Conservation (phyloP, 176 grass and related monocot genomes). For the Bonia amplexicaulis region DNA sequence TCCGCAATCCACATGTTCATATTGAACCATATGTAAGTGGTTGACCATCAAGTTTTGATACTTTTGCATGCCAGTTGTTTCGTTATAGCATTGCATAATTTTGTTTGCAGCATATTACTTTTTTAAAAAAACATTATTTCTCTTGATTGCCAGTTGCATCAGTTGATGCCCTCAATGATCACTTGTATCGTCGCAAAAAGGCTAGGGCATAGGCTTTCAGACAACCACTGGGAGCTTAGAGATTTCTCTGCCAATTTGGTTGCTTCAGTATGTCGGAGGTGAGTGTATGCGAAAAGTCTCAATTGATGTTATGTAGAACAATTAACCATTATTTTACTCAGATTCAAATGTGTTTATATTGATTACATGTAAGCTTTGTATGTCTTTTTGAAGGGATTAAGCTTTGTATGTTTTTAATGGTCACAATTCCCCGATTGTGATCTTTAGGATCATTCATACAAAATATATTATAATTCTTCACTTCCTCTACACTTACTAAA, state of each 20-base stretch:
- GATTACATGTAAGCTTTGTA: background rate
- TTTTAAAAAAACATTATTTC: slow-evolving; percentile 19
- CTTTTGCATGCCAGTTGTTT: background rate
- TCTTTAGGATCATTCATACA: background rate
- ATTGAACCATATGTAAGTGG: slow-evolving; percentile 95
- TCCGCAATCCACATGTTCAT: slow-evolving; percentile 90
- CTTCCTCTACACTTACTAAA: background rate
- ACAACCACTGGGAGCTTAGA: slow-evolving; percentile 92
- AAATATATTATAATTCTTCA: background rate
- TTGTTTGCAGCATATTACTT: background rate
- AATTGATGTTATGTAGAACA: background rate
- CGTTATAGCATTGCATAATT: background rate
- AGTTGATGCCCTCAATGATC: slow-evolving; percentile 89
- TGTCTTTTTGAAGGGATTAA: background rate
- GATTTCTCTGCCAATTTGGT: slow-evolving; percentile 91
- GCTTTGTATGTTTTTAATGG: background rate
- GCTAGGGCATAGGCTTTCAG: slow-evolving; percentile 67
- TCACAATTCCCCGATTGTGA: background rate
- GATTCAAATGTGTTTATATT: background rate
- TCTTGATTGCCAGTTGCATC: slow-evolving; percentile 64
- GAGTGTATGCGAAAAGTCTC: slow-evolving; percentile 12
- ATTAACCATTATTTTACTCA: background rate
- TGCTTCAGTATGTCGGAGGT: slow-evolving; percentile 81
- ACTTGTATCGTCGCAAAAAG: slow-evolving; percentile 86
- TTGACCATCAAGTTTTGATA: slow-evolving; percentile 1